Evolutionary conservation across 805 yeast genomes (phyloP).

Genomic region (Kockiozyma suomiensis): DNA sequence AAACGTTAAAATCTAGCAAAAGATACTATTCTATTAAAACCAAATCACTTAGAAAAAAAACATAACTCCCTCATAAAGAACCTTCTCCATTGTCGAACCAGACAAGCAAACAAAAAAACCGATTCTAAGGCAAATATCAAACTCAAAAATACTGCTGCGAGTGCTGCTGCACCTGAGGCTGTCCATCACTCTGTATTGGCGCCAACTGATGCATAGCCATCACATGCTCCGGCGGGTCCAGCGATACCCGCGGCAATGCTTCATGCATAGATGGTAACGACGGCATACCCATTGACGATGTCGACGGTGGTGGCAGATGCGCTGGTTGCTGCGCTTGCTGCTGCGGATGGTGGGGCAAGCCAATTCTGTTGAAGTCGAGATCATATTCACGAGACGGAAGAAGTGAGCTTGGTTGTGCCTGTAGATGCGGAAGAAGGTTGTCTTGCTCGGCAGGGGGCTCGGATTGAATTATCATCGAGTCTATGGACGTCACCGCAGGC

Average conservation of each 20-base stretch:
- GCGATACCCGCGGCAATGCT: neutral
- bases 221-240: conserved; percentile 11
- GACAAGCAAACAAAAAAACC: neutral
- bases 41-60: too few relatives aligned
- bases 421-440: conserved; percentile 45
- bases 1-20: too few relatives aligned
- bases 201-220: conserved; percentile 14
- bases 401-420: conserved; percentile 43
- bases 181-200: conserved; percentile 4
- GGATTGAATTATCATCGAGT: neutral
- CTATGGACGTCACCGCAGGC: neutral
- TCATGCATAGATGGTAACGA: conserved; percentile 4
- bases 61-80: too few relatives aligned
- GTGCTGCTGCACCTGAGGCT: neutral
- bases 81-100: too few relatives aligned
- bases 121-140: neutral
- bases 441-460: neutral
- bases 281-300: neutral
- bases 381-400: neutral
- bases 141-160: neutral
- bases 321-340: neutral
- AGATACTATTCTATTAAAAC: too few relatives aligned
- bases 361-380: too few relatives aligned
- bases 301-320: conserved; percentile 1
- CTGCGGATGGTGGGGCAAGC: neutral